phyloP scores from a whole-genome alignment of 495 filamentous ascomycete genomes.

The Articulospora tetracladia region DNA sequence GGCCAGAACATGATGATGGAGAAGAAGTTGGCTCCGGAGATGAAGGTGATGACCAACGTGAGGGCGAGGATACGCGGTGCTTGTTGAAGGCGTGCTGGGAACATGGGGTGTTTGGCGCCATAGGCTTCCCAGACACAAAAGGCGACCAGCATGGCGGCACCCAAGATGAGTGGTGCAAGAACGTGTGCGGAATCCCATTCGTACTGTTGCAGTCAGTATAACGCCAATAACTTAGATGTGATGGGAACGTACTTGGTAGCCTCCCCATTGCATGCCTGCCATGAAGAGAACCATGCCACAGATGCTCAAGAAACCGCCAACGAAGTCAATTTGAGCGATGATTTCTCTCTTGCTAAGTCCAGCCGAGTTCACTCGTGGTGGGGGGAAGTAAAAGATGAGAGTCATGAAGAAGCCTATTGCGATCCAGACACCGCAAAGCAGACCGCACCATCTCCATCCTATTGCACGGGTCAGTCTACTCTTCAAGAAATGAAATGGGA shows the following conservation, averaged over 20 bases:
- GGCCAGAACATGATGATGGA: constrained; percentile 74
- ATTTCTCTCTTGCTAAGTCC: constrained; percentile 47
- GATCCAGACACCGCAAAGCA: constrained; percentile 58
- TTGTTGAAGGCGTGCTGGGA: constrained; percentile 59
- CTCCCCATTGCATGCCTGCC: constrained; percentile 65
- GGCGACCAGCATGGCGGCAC: constrained; percentile 45
- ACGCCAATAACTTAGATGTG: background rate
- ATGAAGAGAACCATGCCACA: constrained; percentile 60
- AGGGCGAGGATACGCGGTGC: constrained; percentile 60
- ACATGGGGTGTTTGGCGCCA: constrained; percentile 61
- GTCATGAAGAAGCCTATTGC: constrained; percentile 59
- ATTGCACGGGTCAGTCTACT: background rate
- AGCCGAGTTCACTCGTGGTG: constrained; percentile 51
- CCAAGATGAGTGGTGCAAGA: constrained; percentile 57
- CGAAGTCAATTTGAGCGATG: constrained; percentile 55
- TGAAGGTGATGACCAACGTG: constrained; percentile 70
- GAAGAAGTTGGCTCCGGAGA: constrained; percentile 75
- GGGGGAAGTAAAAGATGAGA: constrained; percentile 62
- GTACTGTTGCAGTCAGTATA: constrained; percentile 33
- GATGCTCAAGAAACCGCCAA: constrained; percentile 66
- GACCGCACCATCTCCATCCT: constrained; percentile 61
- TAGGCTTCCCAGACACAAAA: constrained; percentile 61
- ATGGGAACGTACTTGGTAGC: constrained; percentile 44
- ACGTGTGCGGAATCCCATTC: constrained; percentile 56
- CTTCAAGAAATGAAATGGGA: background rate